Evolutionary conservation across 495 filamentous ascomycete species (phyloP).

Genomic region (Aspergillus cavernicola): DNA sequence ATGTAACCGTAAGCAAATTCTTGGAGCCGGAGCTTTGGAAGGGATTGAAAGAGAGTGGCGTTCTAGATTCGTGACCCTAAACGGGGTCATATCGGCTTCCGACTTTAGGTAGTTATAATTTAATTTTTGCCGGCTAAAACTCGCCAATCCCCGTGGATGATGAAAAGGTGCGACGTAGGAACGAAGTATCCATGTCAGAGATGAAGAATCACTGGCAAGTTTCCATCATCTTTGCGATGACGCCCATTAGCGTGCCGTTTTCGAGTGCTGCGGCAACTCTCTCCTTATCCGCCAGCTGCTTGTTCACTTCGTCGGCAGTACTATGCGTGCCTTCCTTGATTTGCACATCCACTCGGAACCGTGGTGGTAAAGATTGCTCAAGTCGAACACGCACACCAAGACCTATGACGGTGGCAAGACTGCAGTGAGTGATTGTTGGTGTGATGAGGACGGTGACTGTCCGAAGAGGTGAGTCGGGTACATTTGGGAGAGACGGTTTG

Average conservation of each 20-base stretch:
- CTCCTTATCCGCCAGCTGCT: slow-evolving; percentile 95
- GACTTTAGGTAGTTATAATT: slow-evolving; percentile 1
- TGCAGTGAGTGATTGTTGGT: slow-evolving; percentile 97
- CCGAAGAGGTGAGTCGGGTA: slow-evolving; percentile 42
- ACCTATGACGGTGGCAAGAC: slow-evolving; percentile 92
- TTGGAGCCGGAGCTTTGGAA: slow-evolving; percentile 90
- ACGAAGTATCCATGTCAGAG: background rate
- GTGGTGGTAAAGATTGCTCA: slow-evolving; percentile 86
- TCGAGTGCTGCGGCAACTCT: slow-evolving; percentile 91
- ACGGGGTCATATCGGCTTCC: background rate
- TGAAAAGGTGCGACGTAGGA: background rate
- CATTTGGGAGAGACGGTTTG: slow-evolving; percentile 53
- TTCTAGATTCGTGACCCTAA: slow-evolving; percentile 62
- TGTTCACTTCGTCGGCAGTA: slow-evolving; percentile 91
- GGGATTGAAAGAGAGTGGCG: slow-evolving; percentile 81
- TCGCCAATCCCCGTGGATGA: background rate
- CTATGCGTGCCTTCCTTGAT: slow-evolving; percentile 96
- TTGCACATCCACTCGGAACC: slow-evolving; percentile 86
- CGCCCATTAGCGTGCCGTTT: slow-evolving; percentile 82
- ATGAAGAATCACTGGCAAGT: slow-evolving; percentile 54
- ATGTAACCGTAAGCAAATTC: slow-evolving; percentile 92
- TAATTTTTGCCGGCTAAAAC: background rate
- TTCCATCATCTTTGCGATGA: slow-evolving; percentile 90
- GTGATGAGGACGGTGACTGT: slow-evolving; percentile 66
- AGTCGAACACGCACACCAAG: slow-evolving; percentile 87